Evolutionary conservation across 2,329 filamentous ascomycete genomes (phyloP), one percentile per base, ranked within the genome.

Genomic region (Ophiosphaerella narmari): DNA sequence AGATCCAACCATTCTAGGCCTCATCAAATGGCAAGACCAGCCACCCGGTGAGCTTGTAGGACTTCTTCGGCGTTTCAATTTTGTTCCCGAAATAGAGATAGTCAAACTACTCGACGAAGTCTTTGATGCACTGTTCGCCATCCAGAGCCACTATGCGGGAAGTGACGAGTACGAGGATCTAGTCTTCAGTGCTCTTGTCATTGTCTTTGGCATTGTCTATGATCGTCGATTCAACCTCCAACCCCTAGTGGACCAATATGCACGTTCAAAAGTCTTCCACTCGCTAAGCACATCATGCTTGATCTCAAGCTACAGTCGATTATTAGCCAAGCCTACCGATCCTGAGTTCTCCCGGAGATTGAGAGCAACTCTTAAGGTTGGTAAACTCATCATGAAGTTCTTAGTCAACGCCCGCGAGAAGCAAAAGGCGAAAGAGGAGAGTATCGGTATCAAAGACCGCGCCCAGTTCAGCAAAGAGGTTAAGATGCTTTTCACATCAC

Each of bases 1-100:
- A 69, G 92, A 99, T 68, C 88, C 92, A 48, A 85, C 88, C 13
- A 83, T 99, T 9, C 77, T 97, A 14, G 89, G 90, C 13, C 78
- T 99, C 23, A 75, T 97, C 31, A 90, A 87, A 62, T 97, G 94
- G 94, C 90, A 86, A 66, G 88, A 93, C 11, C 81, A 87, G 35
- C 80, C 86, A 0, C 82, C 86, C 39, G 85, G 86, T 24, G 86
- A 92, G 32, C 80, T 97, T 1, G 80, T 89, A 1, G 81, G 85
- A 21, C 78, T 96, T 1, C 77, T 99, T 36, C 88, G 89, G 68
- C 87, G 92, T 59, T 84, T 97, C 41, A 86, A 92, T 16, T 97
- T 97, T 60, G 92, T 99, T 0, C 90, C 94, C 0, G 94, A 99
- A 70, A 96, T 97, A 48, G 95, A 99, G 74, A 90, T 99, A 31